phyloP scores from a whole-genome alignment of 2,329 filamentous ascomycete species.

The Penicillium sp. region DNA sequence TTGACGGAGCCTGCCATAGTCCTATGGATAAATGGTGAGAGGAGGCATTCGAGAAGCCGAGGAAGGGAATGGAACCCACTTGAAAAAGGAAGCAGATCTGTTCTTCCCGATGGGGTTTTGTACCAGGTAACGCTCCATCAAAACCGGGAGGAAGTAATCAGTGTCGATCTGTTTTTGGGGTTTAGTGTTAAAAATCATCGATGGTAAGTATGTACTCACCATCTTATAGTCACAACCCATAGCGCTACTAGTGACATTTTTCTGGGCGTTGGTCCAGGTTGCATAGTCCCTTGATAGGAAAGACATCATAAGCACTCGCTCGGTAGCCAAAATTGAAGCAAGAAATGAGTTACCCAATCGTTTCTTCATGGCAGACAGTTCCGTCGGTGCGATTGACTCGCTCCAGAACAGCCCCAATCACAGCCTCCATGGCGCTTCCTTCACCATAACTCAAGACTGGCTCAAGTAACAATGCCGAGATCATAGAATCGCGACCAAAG shows the following conservation, averaged over 20 bases:
- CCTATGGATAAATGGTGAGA: constrained; percentile 30
- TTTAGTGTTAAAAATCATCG: not conserved
- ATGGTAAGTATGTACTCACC: constrained; percentile 34
- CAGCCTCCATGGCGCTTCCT: constrained; percentile 61
- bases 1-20: constrained; percentile 52
- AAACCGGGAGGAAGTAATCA: constrained; percentile 61
- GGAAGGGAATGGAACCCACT: constrained; percentile 13
- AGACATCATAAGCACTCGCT: not conserved
- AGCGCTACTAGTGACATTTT: constrained; percentile 55
- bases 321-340: not conserved
- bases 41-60: not conserved
- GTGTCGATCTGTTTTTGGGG: constrained; percentile 54
- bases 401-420: constrained; percentile 62
- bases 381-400: constrained; percentile 63
- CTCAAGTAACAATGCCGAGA: constrained; percentile 60
- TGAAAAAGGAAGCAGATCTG: constrained; percentile 41
- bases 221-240: constrained; percentile 62
- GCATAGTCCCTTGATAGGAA: constrained; percentile 56
- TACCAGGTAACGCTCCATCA: constrained; percentile 62
- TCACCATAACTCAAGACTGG: constrained; percentile 59
- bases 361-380: constrained; percentile 66
- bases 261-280: constrained; percentile 59
- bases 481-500: constrained; percentile 67
- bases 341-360: constrained; percentile 50
- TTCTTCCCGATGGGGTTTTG: constrained; percentile 45